A percentile compares a stretch with the other conserved stretches of the same genome.
Evolutionary conservation across 164 flowering plant species (phyloP).

Genomic region (Vitis cinerea): DNA sequence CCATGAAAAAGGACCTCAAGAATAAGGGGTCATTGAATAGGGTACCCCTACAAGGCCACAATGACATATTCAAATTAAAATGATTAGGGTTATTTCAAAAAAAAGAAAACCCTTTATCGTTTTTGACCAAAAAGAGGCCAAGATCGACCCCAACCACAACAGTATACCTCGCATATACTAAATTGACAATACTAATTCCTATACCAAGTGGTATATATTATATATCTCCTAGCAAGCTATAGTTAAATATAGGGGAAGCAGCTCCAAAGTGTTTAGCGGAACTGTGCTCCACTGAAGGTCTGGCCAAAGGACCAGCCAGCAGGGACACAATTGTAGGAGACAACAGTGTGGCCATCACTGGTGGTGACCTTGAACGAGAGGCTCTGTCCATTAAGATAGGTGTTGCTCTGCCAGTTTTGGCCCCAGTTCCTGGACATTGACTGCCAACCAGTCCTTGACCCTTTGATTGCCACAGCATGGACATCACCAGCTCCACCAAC

Average conservation of each 20-base stretch:
- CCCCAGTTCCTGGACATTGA: conserved; percentile 85
- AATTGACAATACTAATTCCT: not conserved
- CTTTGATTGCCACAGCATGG: conserved; percentile 56
- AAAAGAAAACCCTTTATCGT: conserved; percentile 20
- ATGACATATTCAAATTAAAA: not conserved
- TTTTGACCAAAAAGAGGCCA: conserved; percentile 12
- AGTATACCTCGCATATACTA: conserved; percentile 12
- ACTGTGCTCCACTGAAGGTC: conserved; percentile 62
- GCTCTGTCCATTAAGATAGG: conserved; percentile 58
- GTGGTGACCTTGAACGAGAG: conserved; percentile 80
- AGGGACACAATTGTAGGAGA: conserved; percentile 68
- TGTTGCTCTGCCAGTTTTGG: conserved; percentile 83
- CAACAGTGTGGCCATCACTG: conserved; percentile 54
- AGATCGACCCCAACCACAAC: conserved; percentile 1
- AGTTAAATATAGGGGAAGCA: not conserved
- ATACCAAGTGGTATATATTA: too few relatives aligned
- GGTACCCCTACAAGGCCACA: conserved; percentile 2
- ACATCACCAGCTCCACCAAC: conserved; percentile 87
- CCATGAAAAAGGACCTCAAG: conserved; percentile 18
- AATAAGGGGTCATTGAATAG: not conserved
- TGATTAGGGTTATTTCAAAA: conserved; percentile 4
- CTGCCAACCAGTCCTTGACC: conserved; percentile 69
- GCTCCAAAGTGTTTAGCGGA: conserved; percentile 22
- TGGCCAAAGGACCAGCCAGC: conserved; percentile 73
- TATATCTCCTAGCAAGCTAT: not conserved